These are phyloP conservation scores for Scedosporium dehoogii DNA, from an alignment of 2,329 filamentous ascomycete species.

Conservation along the genomic window DNA sequence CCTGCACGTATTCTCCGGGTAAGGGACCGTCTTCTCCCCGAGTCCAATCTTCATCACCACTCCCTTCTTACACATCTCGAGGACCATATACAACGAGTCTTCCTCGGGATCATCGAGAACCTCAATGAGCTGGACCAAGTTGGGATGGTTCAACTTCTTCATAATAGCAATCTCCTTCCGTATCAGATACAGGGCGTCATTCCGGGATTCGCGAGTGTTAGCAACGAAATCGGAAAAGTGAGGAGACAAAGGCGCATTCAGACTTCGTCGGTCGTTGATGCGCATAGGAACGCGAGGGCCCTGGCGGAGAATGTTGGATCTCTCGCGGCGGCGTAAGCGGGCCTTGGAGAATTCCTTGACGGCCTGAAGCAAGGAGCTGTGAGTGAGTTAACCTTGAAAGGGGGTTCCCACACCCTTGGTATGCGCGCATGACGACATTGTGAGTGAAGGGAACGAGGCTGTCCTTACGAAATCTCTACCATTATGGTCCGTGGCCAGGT, in stretches of 20 bases:
- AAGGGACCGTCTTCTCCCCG: constrained; percentile 73
- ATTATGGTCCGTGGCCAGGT: constrained; percentile 81
- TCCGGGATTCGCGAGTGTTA: constrained; percentile 21
- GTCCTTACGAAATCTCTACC: constrained; percentile 79
- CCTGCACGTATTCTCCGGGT: constrained; percentile 70
- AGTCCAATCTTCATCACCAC: constrained; percentile 93
- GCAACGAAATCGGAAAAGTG: constrained; percentile 12
- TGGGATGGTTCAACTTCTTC: constrained; percentile 95
- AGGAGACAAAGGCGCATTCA: constrained; percentile 17
- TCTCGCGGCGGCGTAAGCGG: constrained; percentile 76
- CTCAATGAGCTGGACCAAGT: constrained; percentile 87
- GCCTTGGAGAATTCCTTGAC: constrained; percentile 97
- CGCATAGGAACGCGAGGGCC: constrained; percentile 36
- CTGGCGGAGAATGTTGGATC: constrained; percentile 70
- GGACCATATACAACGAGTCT: constrained; percentile 95
- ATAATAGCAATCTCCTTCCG: constrained; percentile 96
- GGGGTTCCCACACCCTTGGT: neutral
- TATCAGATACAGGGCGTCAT: constrained; percentile 71
- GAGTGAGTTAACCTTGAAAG: constrained; percentile 2
- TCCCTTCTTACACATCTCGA: constrained; percentile 98
- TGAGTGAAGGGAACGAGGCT: neutral
- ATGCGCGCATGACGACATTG: neutral
- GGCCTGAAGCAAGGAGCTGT: constrained; percentile 45
- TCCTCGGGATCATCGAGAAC: constrained; percentile 92
- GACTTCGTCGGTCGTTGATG: constrained; percentile 18